Percentiles rank a stretch among this genome's conserved stretches.
Evolutionary conservation across 768 basidiomycete species (phyloP).

Genomic region (Rubroboletus pulcherrimus): DNA sequence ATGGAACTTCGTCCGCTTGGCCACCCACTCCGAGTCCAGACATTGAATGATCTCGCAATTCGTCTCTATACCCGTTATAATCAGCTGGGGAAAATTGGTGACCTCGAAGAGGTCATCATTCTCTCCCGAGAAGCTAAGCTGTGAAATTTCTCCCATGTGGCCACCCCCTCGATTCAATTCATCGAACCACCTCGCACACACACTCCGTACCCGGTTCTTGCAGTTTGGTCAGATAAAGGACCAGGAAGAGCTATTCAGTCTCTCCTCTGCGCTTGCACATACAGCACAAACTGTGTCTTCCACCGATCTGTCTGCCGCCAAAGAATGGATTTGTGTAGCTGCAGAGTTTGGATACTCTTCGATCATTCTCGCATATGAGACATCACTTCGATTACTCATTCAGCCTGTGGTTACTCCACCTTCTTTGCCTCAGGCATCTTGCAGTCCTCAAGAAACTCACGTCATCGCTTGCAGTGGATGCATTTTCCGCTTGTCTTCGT

Average conservation of each 20-base stretch:
- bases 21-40: neutral
- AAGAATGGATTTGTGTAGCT: neutral
- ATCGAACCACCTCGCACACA: neutral
- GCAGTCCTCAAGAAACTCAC: neutral
- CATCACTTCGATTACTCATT: neutral
- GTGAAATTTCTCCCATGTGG: neutral
- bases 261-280: neutral
- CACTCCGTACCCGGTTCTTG: neutral
- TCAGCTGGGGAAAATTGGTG: neutral
- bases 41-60: neutral
- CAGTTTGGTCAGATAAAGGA: neutral
- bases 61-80: neutral
- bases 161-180: neutral
- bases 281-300: neutral
- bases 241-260: neutral
- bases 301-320: neutral
- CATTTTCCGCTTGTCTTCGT: conserved; percentile 12
- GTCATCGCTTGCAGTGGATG: conserved; percentile 7
- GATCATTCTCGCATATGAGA: conserved; percentile 2
- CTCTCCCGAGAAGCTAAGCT: neutral
- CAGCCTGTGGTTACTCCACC: neutral
- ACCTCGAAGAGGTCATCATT: neutral
- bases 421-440: neutral
- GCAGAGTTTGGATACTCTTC: neutral
- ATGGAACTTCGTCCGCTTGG: neutral